Evolutionary conservation across 306 rosid species (phyloP).

Genomic region (Vigna hirtella): DNA sequence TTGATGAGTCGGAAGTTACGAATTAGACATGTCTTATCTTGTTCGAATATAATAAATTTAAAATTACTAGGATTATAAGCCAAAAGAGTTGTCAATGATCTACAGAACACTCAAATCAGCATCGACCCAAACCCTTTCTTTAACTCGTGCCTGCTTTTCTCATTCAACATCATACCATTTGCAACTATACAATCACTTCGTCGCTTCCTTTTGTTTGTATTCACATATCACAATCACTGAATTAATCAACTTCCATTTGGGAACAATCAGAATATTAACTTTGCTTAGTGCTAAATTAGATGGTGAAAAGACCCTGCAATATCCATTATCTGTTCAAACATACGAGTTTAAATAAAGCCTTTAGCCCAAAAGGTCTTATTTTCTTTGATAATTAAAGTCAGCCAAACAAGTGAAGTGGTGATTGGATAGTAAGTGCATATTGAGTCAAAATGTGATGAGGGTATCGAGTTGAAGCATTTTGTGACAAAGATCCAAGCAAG

Average conservation of each 20-base stretch:
- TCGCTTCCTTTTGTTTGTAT: constrained; percentile 23
- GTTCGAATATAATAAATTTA: constrained; percentile 22
- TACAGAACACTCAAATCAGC: constrained; percentile 20
- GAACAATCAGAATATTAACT: background rate
- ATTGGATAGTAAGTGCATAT: constrained; percentile 39
- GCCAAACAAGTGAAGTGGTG: background rate
- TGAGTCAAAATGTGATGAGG: constrained; percentile 46
- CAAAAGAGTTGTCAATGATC: constrained; percentile 35
- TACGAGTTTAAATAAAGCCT: background rate
- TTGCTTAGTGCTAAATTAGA: constrained; percentile 9
- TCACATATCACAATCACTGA: constrained; percentile 7
- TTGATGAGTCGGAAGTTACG: constrained; percentile 56
- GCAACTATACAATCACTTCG: constrained; percentile 7
- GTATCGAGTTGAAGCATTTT: constrained; percentile 46
- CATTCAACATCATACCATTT: constrained; percentile 29
- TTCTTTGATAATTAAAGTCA: constrained; percentile 11
- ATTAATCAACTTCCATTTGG: constrained; percentile 6
- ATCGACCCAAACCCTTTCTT: constrained; percentile 19
- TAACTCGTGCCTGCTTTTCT: constrained; percentile 25
- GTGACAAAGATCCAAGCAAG: constrained; percentile 51
- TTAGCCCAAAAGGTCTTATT: background rate
- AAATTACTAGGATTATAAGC: constrained; percentile 27
- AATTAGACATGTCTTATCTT: constrained; percentile 40
- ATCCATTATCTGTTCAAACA: background rate
- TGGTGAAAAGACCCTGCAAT: background rate